Base-by-base conservation (phyloP, 2,329 filamentous ascomycete species). In the Cladosporium sp. region DNA sequence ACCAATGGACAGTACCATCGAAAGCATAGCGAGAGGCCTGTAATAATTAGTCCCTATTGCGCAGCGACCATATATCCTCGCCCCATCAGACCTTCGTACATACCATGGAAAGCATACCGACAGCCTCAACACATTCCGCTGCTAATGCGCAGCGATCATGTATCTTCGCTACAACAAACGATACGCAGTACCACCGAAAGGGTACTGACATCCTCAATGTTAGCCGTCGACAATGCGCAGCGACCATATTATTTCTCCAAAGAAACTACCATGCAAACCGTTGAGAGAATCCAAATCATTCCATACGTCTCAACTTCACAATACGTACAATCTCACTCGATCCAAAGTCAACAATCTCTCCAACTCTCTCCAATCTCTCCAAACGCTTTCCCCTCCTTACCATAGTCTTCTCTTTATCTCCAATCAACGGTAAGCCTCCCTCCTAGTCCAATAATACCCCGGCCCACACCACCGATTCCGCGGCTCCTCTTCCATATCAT, bases 371-470 rank as follows among this genome's bases (percentile, higher is more conserved):
- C 49, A 18, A 39, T 58, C 18, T 57, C 21, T 49, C 58, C 34
- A n/a, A n/a, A n/a, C n/a, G n/a, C n/a, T n/a, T n/a, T 21, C 8
- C 3, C 25, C 4, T 51, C 48, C 10, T 11, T 23, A 25, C n/a
- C n/a, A n/a, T n/a, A n/a, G n/a, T n/a, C n/a, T 8, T 5, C 48
- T 49, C n/a, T 4, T 56, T 28, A 34, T 3, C 59, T 13, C 23
- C 10, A 10, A 16, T 57, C 54, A 57, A n/a, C 60, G 34, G 28
- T 63, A 63, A 10, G 60, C 60, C 16, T 49, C 34, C 49, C 49
- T 63, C 49, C 60, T 63, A 26, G 60, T 63, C 60, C 60, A 63
- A 32, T 56, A 43, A 46, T 63, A 63, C 49, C 60, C 60, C 28
- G 60, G 60, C 32, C 60, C 60, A 11, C 49, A 30, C 60, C 60